Evolutionary conservation across 805 yeast species (phyloP), one percentile per base, ranked within the genome.

Genomic region (Candida boleticola): DNA sequence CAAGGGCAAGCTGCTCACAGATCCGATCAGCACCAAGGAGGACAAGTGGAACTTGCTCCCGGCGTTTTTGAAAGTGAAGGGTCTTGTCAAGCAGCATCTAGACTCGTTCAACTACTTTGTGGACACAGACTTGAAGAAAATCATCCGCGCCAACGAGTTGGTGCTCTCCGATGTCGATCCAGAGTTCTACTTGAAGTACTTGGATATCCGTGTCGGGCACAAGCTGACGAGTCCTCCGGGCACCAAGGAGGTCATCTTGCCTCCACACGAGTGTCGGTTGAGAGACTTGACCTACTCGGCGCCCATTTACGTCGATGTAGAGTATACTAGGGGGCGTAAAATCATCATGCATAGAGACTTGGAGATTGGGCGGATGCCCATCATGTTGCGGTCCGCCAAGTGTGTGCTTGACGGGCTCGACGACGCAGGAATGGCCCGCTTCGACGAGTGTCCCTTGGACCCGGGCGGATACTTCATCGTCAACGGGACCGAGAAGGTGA

Each of bases 381-480:
- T 93, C 55, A 93, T 93, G 99, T 74, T 93, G 53, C 76, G 97
- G 54, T 86, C 96, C 20, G 87, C 89, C 60, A 89, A 89, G 61
- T 93, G 99, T 75, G 82, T 88, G 27, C 70, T 93, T 45, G 80
- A 80, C 47, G 95, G 89, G 16, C 81, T 85, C 37, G 73, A 80
- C 39, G 96, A 92, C 55, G 62, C 69, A 23, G 84, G 80, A 52
- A 92, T 93, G 98, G 97, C 99, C 0, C 68, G 68, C 20, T 72
- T 86, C 51, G 83, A 87, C 53, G 99, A 93, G 65, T 93, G 99
- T 64, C 99, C 99, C 0, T 72, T 93, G 38, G 99, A 93, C 66
- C 99, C 99, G 5, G 99, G 99, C 67, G 99, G 99, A 55, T 93
- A 93, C 60, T 93, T 93, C 58, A 87, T 92, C 58, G 97, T 92